A percentile compares a stretch with the other conserved stretches of the same genome.
Evolutionary conservation across 768 basidiomycete species (phyloP).

Genomic region (Auriculariales sp.): DNA sequence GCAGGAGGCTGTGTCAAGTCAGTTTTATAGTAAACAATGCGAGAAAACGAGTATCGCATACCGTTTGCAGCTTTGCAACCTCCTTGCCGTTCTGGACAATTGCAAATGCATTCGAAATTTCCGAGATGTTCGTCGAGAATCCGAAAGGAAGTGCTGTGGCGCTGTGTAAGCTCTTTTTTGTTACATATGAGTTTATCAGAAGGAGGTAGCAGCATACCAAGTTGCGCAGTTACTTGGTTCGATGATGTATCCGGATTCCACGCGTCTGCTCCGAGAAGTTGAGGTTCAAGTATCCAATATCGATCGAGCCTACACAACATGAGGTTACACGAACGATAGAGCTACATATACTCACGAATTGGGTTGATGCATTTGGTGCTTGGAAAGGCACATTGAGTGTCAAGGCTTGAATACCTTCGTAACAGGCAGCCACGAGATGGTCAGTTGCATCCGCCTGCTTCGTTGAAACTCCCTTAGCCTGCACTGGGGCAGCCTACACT

Average conservation of each 20-base stretch:
- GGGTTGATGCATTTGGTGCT: constrained; percentile 39
- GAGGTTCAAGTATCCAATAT: constrained; percentile 44
- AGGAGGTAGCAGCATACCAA: constrained; percentile 26
- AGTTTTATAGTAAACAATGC: constrained; percentile 25
- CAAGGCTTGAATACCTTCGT: constrained; percentile 40
- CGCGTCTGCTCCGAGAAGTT: constrained; percentile 25
- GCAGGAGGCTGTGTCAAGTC: constrained; percentile 33
- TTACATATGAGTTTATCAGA: background rate
- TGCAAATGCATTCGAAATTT: constrained; percentile 53
- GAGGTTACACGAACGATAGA: background rate
- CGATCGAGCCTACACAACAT: constrained; percentile 22
- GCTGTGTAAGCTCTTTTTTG: no score
- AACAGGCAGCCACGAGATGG: constrained; percentile 46
- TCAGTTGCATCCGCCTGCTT: constrained; percentile 37
- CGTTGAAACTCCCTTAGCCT: constrained; percentile 46
- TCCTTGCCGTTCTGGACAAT: constrained; percentile 36
- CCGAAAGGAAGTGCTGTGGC: constrained; percentile 55
- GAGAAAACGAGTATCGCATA: constrained; percentile 17
- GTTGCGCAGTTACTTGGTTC: constrained; percentile 39
- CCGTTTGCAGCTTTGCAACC: constrained; percentile 48
- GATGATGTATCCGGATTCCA: background rate
- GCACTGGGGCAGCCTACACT: constrained; percentile 27
- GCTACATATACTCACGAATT: constrained; percentile 23
- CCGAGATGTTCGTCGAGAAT: constrained; percentile 38
- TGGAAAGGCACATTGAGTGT: constrained; percentile 49